These are phyloP conservation scores for Alternaria sp. DNA, from an alignment of 2,329 filamentous ascomycete species.

Conservation along the genomic window DNA sequence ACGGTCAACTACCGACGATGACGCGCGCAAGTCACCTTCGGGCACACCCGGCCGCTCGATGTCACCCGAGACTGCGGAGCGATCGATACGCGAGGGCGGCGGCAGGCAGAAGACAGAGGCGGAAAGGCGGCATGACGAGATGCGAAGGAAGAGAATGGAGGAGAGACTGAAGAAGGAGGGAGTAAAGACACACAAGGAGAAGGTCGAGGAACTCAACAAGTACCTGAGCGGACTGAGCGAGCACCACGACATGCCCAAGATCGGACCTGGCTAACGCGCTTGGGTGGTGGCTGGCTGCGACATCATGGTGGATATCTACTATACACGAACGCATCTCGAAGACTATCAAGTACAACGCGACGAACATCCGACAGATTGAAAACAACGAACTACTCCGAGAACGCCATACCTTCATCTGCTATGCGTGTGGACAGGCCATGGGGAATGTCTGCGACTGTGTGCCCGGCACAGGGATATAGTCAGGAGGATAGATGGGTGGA, in stretches of 20 bases:
- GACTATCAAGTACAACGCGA: neutral
- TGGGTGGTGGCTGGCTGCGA: neutral
- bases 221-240: constrained; percentile 92
- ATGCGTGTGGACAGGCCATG: neutral
- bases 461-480: neutral
- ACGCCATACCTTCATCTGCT: neutral
- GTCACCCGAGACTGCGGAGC: constrained; percentile 42
- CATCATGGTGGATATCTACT: neutral
- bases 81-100: constrained; percentile 34
- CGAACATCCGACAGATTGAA: neutral
- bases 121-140: constrained; percentile 81
- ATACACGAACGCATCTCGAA: neutral
- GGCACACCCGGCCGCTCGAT: constrained; percentile 38
- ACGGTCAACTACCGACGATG: constrained; percentile 6
- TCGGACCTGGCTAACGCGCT: constrained; percentile 59
- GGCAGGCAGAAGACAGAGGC: constrained; percentile 76
- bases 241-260: constrained; percentile 87
- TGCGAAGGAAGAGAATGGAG: constrained; percentile 78
- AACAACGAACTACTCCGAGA: neutral
- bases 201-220: constrained; percentile 92
- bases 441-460: neutral
- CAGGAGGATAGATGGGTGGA: neutral
- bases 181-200: constrained; percentile 95
- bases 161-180: constrained; percentile 83
- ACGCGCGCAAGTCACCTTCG: constrained; percentile 26